These are phyloP conservation scores for Trypanosomatidae sp. DNA, from an alignment of 208 protist genomes.

Conservation along the genomic window DNA sequence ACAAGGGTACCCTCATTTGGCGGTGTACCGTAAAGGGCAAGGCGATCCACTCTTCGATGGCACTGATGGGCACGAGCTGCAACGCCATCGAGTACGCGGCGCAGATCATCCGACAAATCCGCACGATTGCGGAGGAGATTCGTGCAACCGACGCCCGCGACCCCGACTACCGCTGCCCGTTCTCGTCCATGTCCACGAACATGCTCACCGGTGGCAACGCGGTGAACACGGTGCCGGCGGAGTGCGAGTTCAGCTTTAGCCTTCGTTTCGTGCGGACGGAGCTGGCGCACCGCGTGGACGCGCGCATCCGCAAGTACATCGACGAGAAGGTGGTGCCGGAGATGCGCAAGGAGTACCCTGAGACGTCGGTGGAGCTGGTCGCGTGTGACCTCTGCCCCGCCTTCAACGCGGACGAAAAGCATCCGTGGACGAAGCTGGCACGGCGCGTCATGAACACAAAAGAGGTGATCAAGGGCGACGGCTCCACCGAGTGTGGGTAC, in stretches of 20 bases:
- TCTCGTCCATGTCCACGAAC: too few species aligned
- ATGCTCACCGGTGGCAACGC: too few species aligned
- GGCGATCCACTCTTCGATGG: slow-evolving; percentile 48
- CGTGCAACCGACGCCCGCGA: slow-evolving; percentile 23
- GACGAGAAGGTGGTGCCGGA: slow-evolving; percentile 23
- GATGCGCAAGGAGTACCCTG: slow-evolving; percentile 37
- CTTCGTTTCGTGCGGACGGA: slow-evolving; percentile 26
- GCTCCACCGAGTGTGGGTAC: slow-evolving; percentile 45
- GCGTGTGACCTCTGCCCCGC: slow-evolving; percentile 22
- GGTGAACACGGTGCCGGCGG: slow-evolving; percentile 51
- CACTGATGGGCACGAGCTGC: slow-evolving; percentile 39
- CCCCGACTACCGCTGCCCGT: slow-evolving; percentile 13
- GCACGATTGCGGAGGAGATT: slow-evolving; percentile 29
- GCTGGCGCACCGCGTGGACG: too few species aligned
- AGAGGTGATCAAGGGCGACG: slow-evolving; percentile 21
- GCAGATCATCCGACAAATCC: slow-evolving; percentile 26
- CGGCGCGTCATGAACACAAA: slow-evolving; percentile 15
- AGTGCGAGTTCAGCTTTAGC: slow-evolving; percentile 40
- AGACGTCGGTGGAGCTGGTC: slow-evolving; percentile 14
- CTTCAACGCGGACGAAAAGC: slow-evolving; percentile 28
- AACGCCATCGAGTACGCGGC: slow-evolving; percentile 31
- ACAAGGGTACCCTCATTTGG: neutral
- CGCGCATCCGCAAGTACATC: too few species aligned
- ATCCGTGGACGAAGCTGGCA: slow-evolving; percentile 22
- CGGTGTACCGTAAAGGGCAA: slow-evolving; percentile 27